phyloP scores from a whole-genome alignment of 2,329 filamentous ascomycete species.

The Endothia cerciana region DNA sequence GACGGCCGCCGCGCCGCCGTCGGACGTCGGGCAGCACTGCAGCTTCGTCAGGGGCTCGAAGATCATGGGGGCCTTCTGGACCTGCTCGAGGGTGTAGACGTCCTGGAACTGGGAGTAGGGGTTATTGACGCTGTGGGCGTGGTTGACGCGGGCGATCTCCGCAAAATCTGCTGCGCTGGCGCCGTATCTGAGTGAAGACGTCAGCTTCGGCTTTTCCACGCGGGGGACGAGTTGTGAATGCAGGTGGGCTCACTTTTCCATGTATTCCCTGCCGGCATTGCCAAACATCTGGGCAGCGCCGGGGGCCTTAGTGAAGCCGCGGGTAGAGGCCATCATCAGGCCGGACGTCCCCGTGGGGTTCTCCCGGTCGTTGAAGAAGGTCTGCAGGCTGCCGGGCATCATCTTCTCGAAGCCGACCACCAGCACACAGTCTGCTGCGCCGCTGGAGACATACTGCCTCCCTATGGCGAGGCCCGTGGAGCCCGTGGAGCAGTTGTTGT shows the following conservation, averaged over 20 bases:
- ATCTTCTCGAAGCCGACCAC: constrained; percentile 99
- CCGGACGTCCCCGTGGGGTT: constrained; percentile 75
- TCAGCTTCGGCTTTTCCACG: constrained; percentile 9
- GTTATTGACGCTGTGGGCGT: constrained; percentile 88
- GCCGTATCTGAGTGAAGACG: constrained; percentile 64
- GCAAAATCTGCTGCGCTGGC: constrained; percentile 86
- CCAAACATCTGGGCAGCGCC: constrained; percentile 93
- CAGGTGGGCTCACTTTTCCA: constrained; percentile 72
- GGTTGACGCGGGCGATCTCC: constrained; percentile 91
- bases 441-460: constrained; percentile 76
- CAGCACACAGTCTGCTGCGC: constrained; percentile 83
- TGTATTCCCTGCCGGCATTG: constrained; percentile 91
- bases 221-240: constrained; percentile 18
- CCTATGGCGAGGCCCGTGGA: constrained; percentile 87
- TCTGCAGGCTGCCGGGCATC: constrained; percentile 85
- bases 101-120: constrained; percentile 98
- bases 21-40: constrained; percentile 97
- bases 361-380: constrained; percentile 81
- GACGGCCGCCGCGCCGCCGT: constrained; percentile 86
- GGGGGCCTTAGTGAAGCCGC: constrained; percentile 80
- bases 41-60: constrained; percentile 90
- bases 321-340: constrained; percentile 81
- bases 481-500: constrained; percentile 99
- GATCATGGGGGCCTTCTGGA: constrained; percentile 76
- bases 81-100: constrained; percentile 85